Base-by-base conservation (phyloP, 345 rosid genomes). In the Trapa bicornis region DNA sequence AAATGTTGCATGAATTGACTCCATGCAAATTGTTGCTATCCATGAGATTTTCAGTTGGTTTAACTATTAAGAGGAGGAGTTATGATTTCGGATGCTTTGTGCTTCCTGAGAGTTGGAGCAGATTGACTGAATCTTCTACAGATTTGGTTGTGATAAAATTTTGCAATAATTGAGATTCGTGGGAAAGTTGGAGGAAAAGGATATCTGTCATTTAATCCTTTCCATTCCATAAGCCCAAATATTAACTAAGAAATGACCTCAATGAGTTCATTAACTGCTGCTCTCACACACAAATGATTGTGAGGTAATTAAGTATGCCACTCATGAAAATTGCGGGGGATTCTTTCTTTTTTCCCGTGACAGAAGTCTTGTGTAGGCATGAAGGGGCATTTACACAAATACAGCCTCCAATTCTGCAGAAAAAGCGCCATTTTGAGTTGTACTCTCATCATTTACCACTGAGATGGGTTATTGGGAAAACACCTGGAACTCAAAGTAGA, bases 401-500 rank as follows among this genome's bases (percentile, higher is more conserved):
- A 36, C 68, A 17, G 16, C 29, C 33, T 12, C 15, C 5, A 65
- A 17, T 65, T 37, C 48, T 37, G 42, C 70, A 63, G 13, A 35
- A 65, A 53, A 54, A 37, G 36, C 67, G 7, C 37, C 36, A 65
- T 42, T n/a, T 2, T 9, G 53, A 39, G 15, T 58, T 5, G 65
- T 22, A 38, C 50, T 62, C 65, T 0, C 2, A 56, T n/a, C 33
- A 33, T 66, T 50, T 65, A 9, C 47, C 3, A 17, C 14, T 9
- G 45, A 41, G 41, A 72, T 50, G 48, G 66, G 65, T 66, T 67
- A 3, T 72, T 15, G 53, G 71, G 37, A 68, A 64, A 72, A 65
- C 61, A 36, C 32, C 54, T 60, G 68, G 73, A 64, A 61, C 63
- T 65, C 84, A 72, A 66, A 48, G 29, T 45, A 85, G 81, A 73